Base-by-base conservation (phyloP, 179 eudicot species). In the Vitellaria paradoxa region DNA sequence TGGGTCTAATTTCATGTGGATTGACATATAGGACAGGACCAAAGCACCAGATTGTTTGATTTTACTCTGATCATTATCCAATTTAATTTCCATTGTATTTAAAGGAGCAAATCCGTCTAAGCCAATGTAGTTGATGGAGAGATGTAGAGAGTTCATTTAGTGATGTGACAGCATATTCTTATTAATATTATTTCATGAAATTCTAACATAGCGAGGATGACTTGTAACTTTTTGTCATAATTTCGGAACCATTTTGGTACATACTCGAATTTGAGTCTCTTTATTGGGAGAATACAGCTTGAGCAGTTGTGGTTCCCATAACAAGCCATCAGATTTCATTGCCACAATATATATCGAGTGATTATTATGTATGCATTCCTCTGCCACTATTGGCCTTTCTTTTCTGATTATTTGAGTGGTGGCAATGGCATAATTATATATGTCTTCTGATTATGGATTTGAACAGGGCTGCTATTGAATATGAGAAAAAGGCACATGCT, bases 401-500 rank as follows among this genome's bases (percentile, higher is more conserved):
- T 64, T 21, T 70, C 9, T 60, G 18, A 47, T 37, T 77, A 42
- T 49, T n/a, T 17, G 70, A 66, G 15, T 61, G 23, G 30, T 70
- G 69, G 52, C 52, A 11, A 65, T 73, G 37, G 26, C 24, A 53
- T 65, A 65, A 65, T 73, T 71, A 9, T 64, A 52, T 40, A 76
- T 66, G 15, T 50, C 15, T 70, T 56, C 57, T 71, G 76, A 65
- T 26, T 73, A 47, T 20, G 14, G 23, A 26, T 47, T 24, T 49
- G 9, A 77, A 80, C 84, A 94, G 98, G 87, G 91, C 90, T 74
- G 99, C 99, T 4, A 65, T 96, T 70, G 96, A 93, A 63, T 82
- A 83, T 62, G 98, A 96, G 82, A 91, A 87, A 76, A 86, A 90
- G 85, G 87, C 84, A 47, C 83, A 84, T 64, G 82, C 84, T 52